Conservation (phyloP, 73 alveolate species). For the Breviolum minutum region DNA sequence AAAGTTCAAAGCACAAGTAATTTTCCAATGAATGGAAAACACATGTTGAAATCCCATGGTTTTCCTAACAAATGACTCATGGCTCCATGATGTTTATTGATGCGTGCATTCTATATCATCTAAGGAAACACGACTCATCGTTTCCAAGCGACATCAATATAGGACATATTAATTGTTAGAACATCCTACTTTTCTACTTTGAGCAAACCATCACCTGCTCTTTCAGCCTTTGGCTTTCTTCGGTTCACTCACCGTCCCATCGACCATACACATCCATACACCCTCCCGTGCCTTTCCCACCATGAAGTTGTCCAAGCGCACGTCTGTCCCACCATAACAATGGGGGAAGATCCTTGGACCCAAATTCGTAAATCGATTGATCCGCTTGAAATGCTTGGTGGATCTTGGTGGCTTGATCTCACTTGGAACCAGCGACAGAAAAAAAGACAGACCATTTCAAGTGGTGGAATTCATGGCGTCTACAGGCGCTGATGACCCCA, state of each 20-base stretch:
- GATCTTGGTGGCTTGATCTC: too few relatives aligned
- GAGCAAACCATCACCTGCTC: background rate
- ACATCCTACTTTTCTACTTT: background rate
- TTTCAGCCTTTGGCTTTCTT: background rate
- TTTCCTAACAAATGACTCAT: background rate
- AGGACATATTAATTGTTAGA: background rate
- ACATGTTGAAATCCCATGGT: background rate
- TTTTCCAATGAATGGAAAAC: background rate
- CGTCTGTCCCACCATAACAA: constrained; percentile 85
- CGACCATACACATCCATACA: too few relatives aligned
- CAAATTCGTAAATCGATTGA: background rate
- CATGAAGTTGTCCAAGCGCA: constrained; percentile 76
- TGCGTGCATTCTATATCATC: background rate
- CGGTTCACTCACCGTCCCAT: background rate
- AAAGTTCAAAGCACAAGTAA: background rate
- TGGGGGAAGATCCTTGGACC: constrained; percentile 44
- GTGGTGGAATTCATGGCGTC: too few relatives aligned
- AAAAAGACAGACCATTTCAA: too few relatives aligned
- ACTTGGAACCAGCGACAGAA: too few relatives aligned
- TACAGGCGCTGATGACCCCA: too few relatives aligned
- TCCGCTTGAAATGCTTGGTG: too few relatives aligned
- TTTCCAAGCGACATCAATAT: background rate
- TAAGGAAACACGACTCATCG: background rate
- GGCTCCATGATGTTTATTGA: background rate
- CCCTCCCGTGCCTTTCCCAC: constrained; percentile 68